Base-by-base conservation (phyloP, 1,139 yeast species). In the Torulaspora pretoriensis region DNA sequence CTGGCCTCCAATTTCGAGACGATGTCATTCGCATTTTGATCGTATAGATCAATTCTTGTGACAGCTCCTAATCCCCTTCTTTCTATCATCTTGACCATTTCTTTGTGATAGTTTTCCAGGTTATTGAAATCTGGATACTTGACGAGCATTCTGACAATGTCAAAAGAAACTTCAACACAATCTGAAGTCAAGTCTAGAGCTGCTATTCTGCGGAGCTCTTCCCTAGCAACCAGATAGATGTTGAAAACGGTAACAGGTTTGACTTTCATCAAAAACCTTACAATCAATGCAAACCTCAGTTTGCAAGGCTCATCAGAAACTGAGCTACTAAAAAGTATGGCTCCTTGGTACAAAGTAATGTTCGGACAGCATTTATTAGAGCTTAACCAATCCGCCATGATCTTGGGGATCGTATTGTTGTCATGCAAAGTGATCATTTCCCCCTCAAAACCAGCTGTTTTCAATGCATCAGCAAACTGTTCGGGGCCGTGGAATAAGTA, bases 301-400 rank as follows among this genome's bases (percentile, higher is more conserved):
- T 74, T 80, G 47, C 78, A 70, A 4, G 70, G 67, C 43, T 78
- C 82, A 55, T 75, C 78, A 8, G 74, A 74, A 1, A 74, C 65
- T 4, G 75, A 75, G 2, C 73, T 65, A 27, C 69, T 70, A 62
- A 80, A 81, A 47, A 76, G 73, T 34, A 68, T 65, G 0, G 83
- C 74, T 8, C 80, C 80, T 48, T 80, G 77, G 45, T 73, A 69
- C 43, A 81, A 63, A 0, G 78, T 67, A 31, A 79, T 56, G 31
- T 69, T 68, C 0, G 87, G 69, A 23, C 67, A 66, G 2, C 69
- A 67, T 1, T 70, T 49, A 26, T 72, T 75, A 6, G 70, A 59
- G 4, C 69, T 50, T 33, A 83, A 59, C 67, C 72, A 81, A 13
- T 79, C 80, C 27, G 77, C 53, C 30, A 84, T 53, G 5, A 68